Percentiles rank a stretch among this genome's conserved stretches.
Evolutionary conservation across 805 yeast species (phyloP).

Genomic region (Zygoascus biomembranicola): DNA sequence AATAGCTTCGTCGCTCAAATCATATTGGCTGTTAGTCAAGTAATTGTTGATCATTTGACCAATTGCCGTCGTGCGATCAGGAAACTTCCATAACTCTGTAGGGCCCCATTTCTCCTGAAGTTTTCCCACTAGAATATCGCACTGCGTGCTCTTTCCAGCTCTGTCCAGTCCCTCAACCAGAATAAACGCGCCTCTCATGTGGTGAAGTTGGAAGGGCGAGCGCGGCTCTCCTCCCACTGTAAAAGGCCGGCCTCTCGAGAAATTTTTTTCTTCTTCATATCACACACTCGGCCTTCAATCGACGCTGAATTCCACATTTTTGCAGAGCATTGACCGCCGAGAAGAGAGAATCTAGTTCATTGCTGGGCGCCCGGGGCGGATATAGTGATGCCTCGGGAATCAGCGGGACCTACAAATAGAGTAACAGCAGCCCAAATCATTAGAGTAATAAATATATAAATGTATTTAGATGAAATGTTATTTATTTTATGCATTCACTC

Average conservation of each 20-base stretch:
- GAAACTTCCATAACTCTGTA: conserved; percentile 62
- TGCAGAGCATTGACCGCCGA: conserved; percentile 4
- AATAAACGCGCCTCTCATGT: conserved; percentile 59
- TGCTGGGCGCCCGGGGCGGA: conserved; percentile 32
- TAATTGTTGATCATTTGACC: conserved; percentile 75
- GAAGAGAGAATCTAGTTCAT: conserved; percentile 21
- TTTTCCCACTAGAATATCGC: conserved; percentile 32
- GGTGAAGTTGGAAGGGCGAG: not conserved
- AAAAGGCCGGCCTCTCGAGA: not conserved
- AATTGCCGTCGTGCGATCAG: conserved; percentile 75
- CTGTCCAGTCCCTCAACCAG: conserved; percentile 90
- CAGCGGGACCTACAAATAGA: conserved; percentile 26
- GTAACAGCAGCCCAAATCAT: not conserved
- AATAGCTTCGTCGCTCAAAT: conserved; percentile 66
- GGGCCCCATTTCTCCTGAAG: conserved; percentile 26
- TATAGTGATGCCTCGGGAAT: conserved; percentile 26
- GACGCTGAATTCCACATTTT: not conserved
- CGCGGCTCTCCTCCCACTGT: not conserved
- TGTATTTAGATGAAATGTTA: not conserved
- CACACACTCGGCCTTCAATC: conserved; percentile 8
- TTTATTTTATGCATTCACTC: not conserved
- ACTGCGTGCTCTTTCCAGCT: conserved; percentile 90
- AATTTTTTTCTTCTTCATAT: conserved; percentile 12
- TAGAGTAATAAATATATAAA: not conserved
- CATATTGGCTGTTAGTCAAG: conserved; percentile 33